A percentile compares a stretch with the other conserved stretches of the same genome.
These are phyloP conservation scores for Chaetothyriales sp. DNA, from an alignment of 2,329 filamentous ascomycete species.

Conservation along the genomic window DNA sequence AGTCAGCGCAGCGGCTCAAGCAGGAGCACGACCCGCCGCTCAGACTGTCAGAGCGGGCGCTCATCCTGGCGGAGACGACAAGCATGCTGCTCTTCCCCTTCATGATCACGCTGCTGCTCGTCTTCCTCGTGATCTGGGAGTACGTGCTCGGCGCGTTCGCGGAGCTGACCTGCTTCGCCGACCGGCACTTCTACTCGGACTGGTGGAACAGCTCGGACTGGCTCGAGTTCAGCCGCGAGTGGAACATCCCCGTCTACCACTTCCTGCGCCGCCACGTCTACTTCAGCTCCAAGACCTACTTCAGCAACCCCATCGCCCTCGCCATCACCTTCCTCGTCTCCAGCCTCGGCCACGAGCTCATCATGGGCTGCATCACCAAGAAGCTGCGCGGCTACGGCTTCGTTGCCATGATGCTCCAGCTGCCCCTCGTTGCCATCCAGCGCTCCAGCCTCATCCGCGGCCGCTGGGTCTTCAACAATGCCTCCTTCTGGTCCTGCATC, in stretches of 20 bases:
- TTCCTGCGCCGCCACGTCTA: slow-evolving; percentile 94
- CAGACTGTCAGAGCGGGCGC: slow-evolving; percentile 46
- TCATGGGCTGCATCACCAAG: slow-evolving; percentile 96
- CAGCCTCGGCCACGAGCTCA: slow-evolving; percentile 45
- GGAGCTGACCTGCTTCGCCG: slow-evolving; percentile 83
- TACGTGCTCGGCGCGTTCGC: slow-evolving; percentile 90
- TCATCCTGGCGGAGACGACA: slow-evolving; percentile 79
- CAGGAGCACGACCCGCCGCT: slow-evolving; percentile 19
- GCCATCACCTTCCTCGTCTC: slow-evolving; percentile 1
- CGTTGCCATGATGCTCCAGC: slow-evolving; percentile 86
- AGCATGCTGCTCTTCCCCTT: slow-evolving; percentile 89
- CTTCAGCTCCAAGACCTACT: slow-evolving; percentile 58
- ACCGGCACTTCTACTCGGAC: slow-evolving; percentile 78
- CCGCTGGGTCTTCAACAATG: slow-evolving; percentile 67
- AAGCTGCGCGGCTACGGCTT: slow-evolving; percentile 92
- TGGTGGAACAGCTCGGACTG: slow-evolving; percentile 50
- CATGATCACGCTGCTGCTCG: slow-evolving; percentile 86
- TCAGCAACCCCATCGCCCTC: slow-evolving; percentile 64
- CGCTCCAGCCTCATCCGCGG: slow-evolving; percentile 61
- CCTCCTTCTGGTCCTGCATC: slow-evolving; percentile 86
- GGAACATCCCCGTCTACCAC: slow-evolving; percentile 95
- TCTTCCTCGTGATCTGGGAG: slow-evolving; percentile 97
- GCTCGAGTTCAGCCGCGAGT: slow-evolving; percentile 88
- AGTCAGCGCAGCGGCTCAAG: slow-evolving; percentile 46
- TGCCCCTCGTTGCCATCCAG: slow-evolving; percentile 88